phyloP scores from a whole-genome alignment of 768 basidiomycete genomes.

The Trametes villosa region DNA sequence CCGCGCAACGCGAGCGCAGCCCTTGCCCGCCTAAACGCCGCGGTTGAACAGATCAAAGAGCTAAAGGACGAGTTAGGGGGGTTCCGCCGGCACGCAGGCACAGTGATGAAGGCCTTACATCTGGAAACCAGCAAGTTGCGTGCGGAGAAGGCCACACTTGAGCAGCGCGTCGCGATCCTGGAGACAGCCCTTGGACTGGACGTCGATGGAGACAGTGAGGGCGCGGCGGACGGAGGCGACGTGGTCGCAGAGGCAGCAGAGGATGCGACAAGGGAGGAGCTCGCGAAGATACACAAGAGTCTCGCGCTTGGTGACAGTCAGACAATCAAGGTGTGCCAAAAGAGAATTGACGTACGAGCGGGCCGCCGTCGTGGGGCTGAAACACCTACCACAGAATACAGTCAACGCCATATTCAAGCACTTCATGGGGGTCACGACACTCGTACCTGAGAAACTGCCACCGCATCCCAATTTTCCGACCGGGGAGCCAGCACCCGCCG shows the following conservation, averaged over 20 bases:
- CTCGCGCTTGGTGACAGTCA: neutral
- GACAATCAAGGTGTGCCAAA: neutral
- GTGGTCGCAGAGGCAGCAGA: neutral
- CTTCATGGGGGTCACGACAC: neutral
- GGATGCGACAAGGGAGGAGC: neutral
- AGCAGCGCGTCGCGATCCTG: neutral
- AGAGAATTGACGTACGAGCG: neutral
- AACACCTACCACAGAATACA: too few species aligned
- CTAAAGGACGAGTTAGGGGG: too few species aligned
- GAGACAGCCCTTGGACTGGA: neutral
- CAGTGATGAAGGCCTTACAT: neutral
- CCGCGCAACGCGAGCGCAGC: slow-evolving; percentile 9
- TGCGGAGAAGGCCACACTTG: neutral
- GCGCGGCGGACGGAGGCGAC: neutral
- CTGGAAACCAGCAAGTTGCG: neutral
- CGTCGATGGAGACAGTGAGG: neutral
- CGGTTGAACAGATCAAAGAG: too few species aligned
- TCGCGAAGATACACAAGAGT: neutral
- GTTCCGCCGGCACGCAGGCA: too few species aligned
- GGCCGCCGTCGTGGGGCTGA: neutral
- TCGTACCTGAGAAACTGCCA: neutral
- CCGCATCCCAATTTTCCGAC: neutral
- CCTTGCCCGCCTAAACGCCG: too few species aligned
- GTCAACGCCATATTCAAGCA: too few species aligned
- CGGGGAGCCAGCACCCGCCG: neutral